Evolutionary conservation across 2,329 filamentous ascomycete species (phyloP).

Genomic region (Xylariaceae sp.): DNA sequence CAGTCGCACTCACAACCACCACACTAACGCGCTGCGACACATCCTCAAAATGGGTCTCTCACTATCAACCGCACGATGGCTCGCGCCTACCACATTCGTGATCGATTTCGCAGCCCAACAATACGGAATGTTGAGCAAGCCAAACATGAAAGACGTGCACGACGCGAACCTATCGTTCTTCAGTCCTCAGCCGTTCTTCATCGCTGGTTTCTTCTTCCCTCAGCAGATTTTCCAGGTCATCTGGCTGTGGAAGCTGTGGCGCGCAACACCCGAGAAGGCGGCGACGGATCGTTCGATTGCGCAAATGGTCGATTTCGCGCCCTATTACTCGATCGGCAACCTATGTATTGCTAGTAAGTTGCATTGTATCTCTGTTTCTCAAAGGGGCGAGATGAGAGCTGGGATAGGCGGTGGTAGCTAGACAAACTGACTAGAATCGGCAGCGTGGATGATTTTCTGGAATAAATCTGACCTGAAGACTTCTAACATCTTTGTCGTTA

Average conservation of each 20-base stretch:
- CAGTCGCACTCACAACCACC: neutral
- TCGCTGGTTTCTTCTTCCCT: slow-evolving; percentile 59
- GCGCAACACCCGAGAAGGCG: slow-evolving; percentile 39
- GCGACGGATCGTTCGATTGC: slow-evolving; percentile 36
- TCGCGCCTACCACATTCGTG: slow-evolving; percentile 53
- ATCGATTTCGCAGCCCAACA: slow-evolving; percentile 58
- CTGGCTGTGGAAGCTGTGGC: slow-evolving; percentile 57
- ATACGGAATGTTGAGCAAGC: slow-evolving; percentile 55
- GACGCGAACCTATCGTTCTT: slow-evolving; percentile 58
- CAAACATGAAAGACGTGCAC: slow-evolving; percentile 60
- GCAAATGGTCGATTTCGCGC: slow-evolving; percentile 52
- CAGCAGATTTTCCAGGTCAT: slow-evolving; percentile 57
- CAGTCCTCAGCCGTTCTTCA: slow-evolving; percentile 57
- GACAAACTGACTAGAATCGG: neutral
- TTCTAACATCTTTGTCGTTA: slow-evolving; percentile 53
- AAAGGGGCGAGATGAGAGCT: too few species aligned
- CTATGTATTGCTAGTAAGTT: slow-evolving; percentile 55
- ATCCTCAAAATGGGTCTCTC: slow-evolving; percentile 47
- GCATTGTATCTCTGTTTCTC: too few species aligned
- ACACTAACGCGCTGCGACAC: too few species aligned
- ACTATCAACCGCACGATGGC: slow-evolving; percentile 51
- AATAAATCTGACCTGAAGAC: slow-evolving; percentile 49
- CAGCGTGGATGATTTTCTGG: slow-evolving; percentile 63
- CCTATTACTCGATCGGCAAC: slow-evolving; percentile 55
- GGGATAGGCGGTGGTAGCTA: too few species aligned